Evolutionary conservation across 441 rosid species (phyloP).

Genomic region (California macrophylla): DNA sequence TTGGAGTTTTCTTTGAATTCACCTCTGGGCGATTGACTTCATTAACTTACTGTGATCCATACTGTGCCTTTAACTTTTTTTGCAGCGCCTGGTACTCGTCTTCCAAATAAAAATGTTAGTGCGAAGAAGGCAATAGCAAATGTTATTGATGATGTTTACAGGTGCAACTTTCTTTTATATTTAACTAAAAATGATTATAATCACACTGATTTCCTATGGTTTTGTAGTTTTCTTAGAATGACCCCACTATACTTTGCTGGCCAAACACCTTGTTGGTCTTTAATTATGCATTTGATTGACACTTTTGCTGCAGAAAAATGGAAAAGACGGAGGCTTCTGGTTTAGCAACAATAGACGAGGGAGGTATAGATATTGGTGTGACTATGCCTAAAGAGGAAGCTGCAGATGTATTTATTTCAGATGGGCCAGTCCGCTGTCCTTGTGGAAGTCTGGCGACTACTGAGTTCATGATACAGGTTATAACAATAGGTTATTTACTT

Average conservation of each 20-base stretch:
- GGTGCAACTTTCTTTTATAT: slow-evolving; percentile 14
- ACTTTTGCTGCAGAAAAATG: slow-evolving; percentile 20
- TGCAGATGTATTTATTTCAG: slow-evolving; percentile 12
- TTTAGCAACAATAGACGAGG: slow-evolving; percentile 12
- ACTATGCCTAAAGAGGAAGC: slow-evolving; percentile 13
- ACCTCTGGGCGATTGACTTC: slow-evolving; percentile 3
- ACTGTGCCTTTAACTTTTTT: background rate
- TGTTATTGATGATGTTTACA: slow-evolving; percentile 21
- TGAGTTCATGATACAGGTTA: slow-evolving; percentile 23
- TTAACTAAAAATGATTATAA: background rate
- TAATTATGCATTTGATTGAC: slow-evolving; percentile 11
- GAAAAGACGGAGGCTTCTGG: slow-evolving; percentile 18
- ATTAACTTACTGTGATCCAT: background rate
- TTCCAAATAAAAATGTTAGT: slow-evolving; percentile 8
- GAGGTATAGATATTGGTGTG: slow-evolving; percentile 1
- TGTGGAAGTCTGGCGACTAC: slow-evolving; percentile 15
- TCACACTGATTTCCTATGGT: background rate
- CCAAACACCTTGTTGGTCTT: background rate
- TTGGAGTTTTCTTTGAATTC: background rate
- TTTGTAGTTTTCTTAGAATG: background rate
- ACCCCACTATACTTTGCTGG: background rate
- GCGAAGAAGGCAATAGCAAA: slow-evolving; percentile 20
- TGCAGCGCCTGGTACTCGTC: slow-evolving; percentile 5
- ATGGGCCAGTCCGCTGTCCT: slow-evolving; percentile 16
- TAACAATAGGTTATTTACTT: background rate